Base-by-base conservation (phyloP, 768 basidiomycete species). In the Collybia mongolica region DNA sequence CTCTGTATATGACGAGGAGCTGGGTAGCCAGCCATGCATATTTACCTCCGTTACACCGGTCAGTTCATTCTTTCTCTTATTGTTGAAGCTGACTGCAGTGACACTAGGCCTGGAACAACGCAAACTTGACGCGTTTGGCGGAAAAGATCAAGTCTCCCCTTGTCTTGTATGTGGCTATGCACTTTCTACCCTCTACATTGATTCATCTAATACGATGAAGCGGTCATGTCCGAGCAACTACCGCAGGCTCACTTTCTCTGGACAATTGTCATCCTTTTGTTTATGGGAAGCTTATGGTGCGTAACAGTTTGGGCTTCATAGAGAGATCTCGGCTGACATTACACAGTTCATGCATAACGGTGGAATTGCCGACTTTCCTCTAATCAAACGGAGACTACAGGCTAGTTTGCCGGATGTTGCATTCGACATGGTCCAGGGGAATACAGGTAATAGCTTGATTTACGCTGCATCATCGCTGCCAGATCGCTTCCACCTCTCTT, bases 181-280 rank as follows among this genome's bases (percentile, higher is more conserved):
- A 22, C 42, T 11, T 32, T 42, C 44, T 42, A 22, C 18, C 29
- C 24, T 42, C 28, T 6, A 28, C 5, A 6, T 15, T 36, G 45
- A 19, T 23, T 48, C 44, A 15, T 38, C 8, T 26, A 29, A 3
- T 24, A 23, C 36, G 18, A 45, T 48, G 39, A 43, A 87, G 90
- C 67, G 93, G 83, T 2, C 94, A 98, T 71, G 95, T 98, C 51
- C 83, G 95, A 45, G 95, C 95, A 5, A 92, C 93, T 0, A 98
- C 96, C 1, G 88, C 90, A 0, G 94, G 93, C 6, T 88, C 92
- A 0, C 71, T 97, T n/a, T 93, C 89, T 18, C 69, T 93, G 55
- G 93, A 94, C 65, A 96, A 96, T 61, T 95, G 93, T 59, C 96
- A 98, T 69, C 97, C 97, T 5, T 99, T 96, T 70, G 83, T 83